A percentile compares a stretch with the other conserved stretches of the same genome.
Evolutionary conservation across 345 rosid species (phyloP).

Genomic region (Cardamine resedifolia): DNA sequence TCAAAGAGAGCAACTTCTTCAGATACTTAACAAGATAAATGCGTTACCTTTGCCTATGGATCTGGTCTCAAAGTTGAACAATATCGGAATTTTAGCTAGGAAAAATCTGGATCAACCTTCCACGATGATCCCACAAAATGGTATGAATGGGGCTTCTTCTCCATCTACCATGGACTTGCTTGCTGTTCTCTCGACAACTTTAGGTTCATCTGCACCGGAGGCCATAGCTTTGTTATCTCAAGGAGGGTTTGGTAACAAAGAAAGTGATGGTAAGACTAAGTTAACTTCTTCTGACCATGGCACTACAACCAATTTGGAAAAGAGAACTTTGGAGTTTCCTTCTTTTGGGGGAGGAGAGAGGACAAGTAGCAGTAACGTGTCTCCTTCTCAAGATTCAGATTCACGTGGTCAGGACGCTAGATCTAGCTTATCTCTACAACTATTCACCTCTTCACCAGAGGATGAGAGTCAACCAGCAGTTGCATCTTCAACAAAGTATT

Average conservation of each 20-base stretch:
- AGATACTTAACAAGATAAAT: constrained; percentile 75
- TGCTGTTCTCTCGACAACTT: constrained; percentile 66
- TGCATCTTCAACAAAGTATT: constrained; percentile 70
- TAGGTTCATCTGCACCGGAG: constrained; percentile 60
- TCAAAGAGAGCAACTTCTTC: constrained; percentile 64
- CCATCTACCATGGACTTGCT: constrained; percentile 71
- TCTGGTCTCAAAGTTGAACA: constrained; percentile 59
- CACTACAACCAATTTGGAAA: constrained; percentile 39
- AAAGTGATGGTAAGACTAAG: constrained; percentile 51
- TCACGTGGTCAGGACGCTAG: constrained; percentile 53
- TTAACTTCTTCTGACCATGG: constrained; percentile 40
- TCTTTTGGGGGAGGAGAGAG: constrained; percentile 55
- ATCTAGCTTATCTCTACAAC: constrained; percentile 63
- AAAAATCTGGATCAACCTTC: constrained; percentile 46
- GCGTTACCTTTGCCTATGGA: constrained; percentile 70
- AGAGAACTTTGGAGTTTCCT: constrained; percentile 47
- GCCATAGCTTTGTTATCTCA: constrained; percentile 53
- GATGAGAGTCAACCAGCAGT: constrained; percentile 60
- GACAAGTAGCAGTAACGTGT: constrained; percentile 57
- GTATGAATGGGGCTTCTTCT: constrained; percentile 44
- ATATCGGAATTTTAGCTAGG: constrained; percentile 44
- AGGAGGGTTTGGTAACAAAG: constrained; percentile 58
- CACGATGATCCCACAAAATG: constrained; percentile 38
- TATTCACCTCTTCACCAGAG: constrained; percentile 76
- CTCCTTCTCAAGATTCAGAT: constrained; percentile 71